Evolutionary conservation across 495 filamentous ascomycete species (phyloP).

Genomic region (Barbatosphaeria neglecta): DNA sequence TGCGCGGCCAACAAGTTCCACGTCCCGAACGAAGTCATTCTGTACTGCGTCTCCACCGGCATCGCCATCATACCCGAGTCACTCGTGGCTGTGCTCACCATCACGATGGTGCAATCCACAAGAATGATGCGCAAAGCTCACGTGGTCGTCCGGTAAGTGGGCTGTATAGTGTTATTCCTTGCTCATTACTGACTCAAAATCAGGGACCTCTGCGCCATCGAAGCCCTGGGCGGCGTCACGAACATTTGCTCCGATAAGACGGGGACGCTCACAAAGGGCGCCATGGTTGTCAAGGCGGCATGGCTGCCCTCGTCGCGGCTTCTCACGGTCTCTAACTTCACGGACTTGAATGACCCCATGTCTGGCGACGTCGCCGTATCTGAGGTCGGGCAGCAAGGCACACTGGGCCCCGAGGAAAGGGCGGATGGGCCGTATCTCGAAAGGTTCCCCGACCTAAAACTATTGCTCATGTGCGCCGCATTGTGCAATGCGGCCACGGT

Average conservation of each 20-base stretch:
- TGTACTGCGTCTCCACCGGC: constrained; percentile 67
- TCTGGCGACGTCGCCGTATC: constrained; percentile 27
- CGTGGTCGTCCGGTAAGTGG: constrained; percentile 56
- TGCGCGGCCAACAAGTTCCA: constrained; percentile 66
- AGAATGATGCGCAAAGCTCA: constrained; percentile 65
- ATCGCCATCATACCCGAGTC: constrained; percentile 66
- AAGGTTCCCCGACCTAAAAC: constrained; percentile 37
- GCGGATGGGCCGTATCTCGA: constrained; percentile 13
- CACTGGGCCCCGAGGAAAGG: constrained; percentile 10
- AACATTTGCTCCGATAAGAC: constrained; percentile 89
- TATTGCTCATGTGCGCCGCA: constrained; percentile 57
- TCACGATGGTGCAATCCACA: constrained; percentile 68
- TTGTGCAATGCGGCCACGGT: constrained; percentile 71
- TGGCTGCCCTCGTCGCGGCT: constrained; percentile 58
- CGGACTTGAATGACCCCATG: constrained; percentile 47
- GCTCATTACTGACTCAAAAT: not conserved
- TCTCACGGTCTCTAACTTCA: constrained; percentile 47
- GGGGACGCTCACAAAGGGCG: constrained; percentile 68
- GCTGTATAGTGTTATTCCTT: no score
- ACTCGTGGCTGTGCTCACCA: constrained; percentile 57
- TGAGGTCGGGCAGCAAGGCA: constrained; percentile 17
- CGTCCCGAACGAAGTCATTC: constrained; percentile 58
- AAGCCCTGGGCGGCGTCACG: constrained; percentile 74
- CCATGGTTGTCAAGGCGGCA: constrained; percentile 67
- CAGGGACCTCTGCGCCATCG: constrained; percentile 57